Percentiles rank a stretch among this genome's conserved stretches.
Conservation (phyloP, 2,329 filamentous ascomycete genomes). For the Exophiala xenobiotica region DNA sequence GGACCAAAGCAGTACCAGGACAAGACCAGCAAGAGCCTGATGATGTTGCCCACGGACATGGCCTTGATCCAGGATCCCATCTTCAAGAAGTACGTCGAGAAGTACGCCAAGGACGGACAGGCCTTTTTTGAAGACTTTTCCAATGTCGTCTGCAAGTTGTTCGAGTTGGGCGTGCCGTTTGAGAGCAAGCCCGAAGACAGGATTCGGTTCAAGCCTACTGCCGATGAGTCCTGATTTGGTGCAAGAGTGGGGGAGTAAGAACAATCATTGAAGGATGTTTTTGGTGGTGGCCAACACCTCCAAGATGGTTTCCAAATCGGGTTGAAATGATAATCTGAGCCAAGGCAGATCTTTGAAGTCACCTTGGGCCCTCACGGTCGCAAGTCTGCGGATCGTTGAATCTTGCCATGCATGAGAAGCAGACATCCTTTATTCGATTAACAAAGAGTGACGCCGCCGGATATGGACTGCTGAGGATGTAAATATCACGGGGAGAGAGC, state of each 20-base stretch:
- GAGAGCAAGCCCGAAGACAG: constrained; percentile 59
- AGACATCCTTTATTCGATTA: too few species aligned
- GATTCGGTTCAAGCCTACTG: constrained; percentile 64
- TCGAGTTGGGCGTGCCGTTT: constrained; percentile 94
- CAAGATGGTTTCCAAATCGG: too few species aligned
- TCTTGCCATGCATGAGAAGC: too few species aligned
- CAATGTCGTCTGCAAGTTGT: constrained; percentile 73
- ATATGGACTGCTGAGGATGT: too few species aligned
- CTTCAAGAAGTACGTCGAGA: constrained; percentile 76
- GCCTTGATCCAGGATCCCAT: constrained; percentile 83
- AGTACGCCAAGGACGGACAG: constrained; percentile 88
- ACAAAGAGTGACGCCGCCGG: too few species aligned
- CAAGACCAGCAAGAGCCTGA: constrained; percentile 78
- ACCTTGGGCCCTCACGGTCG: too few species aligned
- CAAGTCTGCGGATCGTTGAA: too few species aligned
- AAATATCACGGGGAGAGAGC: too few species aligned
- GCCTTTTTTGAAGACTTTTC: constrained; percentile 93
- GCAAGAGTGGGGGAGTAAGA: not conserved
- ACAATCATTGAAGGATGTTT: not conserved
- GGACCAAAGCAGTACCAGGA: constrained; percentile 90
- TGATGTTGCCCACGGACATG: constrained; percentile 97
- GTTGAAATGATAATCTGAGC: too few species aligned
- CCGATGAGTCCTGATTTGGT: constrained; percentile 23
- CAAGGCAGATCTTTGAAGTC: too few species aligned
- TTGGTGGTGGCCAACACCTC: not conserved